Conservation (phyloP, 1,284 basidiomycete genomes). For the Neonothopanus nambi region DNA sequence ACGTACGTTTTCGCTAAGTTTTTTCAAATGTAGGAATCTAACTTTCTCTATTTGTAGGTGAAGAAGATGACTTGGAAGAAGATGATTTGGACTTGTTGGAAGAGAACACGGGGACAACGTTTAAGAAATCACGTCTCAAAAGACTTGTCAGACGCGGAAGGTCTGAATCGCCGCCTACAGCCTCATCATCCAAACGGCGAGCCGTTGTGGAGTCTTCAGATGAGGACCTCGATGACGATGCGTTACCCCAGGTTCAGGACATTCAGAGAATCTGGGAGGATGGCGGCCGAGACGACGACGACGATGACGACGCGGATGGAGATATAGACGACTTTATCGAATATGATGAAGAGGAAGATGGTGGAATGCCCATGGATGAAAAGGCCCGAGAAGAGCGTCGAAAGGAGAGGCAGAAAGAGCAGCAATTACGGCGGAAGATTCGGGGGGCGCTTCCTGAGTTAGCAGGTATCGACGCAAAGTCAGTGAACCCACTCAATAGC, state of each 20-base stretch:
- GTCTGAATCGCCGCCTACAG: conserved; percentile 63
- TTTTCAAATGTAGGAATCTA: neutral
- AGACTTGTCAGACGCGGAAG: conserved; percentile 70
- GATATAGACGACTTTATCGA: conserved; percentile 91
- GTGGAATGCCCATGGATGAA: conserved; percentile 66
- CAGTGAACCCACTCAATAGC: conserved; percentile 32
- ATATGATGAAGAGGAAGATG: conserved; percentile 86
- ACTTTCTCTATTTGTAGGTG: conserved; percentile 27
- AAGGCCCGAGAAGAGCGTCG: conserved; percentile 73
- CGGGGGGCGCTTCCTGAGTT: conserved; percentile 73
- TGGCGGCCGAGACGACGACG: conserved; percentile 64
- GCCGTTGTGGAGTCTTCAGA: conserved; percentile 67
- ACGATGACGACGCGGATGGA: conserved; percentile 72
- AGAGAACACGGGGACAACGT: conserved; percentile 88
- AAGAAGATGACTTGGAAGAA: conserved; percentile 83
- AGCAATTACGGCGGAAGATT: conserved; percentile 58
- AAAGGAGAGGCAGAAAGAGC: conserved; percentile 65
- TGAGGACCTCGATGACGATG: conserved; percentile 67
- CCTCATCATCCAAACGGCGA: conserved; percentile 60
- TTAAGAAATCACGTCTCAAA: conserved; percentile 64
- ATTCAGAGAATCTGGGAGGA: conserved; percentile 88
- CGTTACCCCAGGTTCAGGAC: conserved; percentile 58
- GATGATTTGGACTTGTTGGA: conserved; percentile 94
- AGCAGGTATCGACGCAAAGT: conserved; percentile 87
- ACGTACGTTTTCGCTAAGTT: conserved; percentile 42